phyloP scores from a whole-genome alignment of 768 basidiomycete species.

The Terana coerulea region DNA sequence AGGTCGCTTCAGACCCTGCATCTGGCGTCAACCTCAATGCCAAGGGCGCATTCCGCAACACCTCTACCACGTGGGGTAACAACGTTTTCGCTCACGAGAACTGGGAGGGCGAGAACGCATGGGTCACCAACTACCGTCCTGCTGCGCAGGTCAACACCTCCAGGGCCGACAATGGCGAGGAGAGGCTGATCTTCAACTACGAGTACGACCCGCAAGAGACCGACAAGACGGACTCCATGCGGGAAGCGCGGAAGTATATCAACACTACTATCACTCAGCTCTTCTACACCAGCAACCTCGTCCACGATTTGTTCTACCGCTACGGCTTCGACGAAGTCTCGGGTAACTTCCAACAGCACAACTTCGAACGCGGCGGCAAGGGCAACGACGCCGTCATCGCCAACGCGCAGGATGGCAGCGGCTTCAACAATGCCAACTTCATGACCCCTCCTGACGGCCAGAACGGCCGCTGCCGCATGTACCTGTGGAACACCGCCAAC shows the following conservation, averaged over 20 bases:
- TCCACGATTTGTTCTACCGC: slow-evolving; percentile 82
- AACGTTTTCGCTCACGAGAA: slow-evolving; percentile 95
- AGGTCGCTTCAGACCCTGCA: slow-evolving; percentile 64
- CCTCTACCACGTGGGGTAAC: slow-evolving; percentile 84
- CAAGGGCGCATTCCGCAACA: slow-evolving; percentile 41
- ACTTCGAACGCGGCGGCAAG: slow-evolving; percentile 86
- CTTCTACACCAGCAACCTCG: slow-evolving; percentile 82
- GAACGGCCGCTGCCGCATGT: slow-evolving; percentile 94
- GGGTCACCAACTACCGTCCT: slow-evolving; percentile 76
- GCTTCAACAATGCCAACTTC: slow-evolving; percentile 91
- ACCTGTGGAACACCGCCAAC: slow-evolving; percentile 87
- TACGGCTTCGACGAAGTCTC: slow-evolving; percentile 85
- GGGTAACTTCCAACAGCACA: slow-evolving; percentile 98
- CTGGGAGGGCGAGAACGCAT: slow-evolving; percentile 70
- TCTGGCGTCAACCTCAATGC: slow-evolving; percentile 20
- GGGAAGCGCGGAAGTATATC: slow-evolving; percentile 78
- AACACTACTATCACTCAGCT: slow-evolving; percentile 84
- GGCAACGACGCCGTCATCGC: slow-evolving; percentile 90
- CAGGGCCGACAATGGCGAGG: slow-evolving; percentile 41
- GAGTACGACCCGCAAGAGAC: slow-evolving; percentile 67
- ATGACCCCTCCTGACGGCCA: slow-evolving; percentile 81
- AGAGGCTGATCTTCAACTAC: slow-evolving; percentile 60
- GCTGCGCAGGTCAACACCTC: neutral
- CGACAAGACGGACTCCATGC: slow-evolving; percentile 51
- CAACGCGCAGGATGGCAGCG: slow-evolving; percentile 94